Conservation (phyloP, 768 basidiomycete genomes). For the Russula sp. region DNA sequence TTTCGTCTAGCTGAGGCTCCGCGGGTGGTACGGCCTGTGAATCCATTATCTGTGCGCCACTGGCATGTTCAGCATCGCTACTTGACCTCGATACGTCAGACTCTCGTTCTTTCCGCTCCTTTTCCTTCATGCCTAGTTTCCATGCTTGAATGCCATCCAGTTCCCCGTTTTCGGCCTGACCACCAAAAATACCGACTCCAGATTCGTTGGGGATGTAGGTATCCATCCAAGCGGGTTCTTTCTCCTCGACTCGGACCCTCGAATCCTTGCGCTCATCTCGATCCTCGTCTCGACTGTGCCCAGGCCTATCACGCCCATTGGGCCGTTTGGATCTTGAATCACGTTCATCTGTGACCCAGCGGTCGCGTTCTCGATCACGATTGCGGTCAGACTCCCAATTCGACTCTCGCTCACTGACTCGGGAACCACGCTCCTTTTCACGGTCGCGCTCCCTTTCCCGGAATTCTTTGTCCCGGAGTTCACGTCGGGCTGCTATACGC, state of each 20-base stretch:
- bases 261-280: conserved; percentile 48
- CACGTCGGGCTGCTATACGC: conserved; percentile 59
- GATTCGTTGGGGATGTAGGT: conserved; percentile 67
- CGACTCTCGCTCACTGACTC: conserved; percentile 35
- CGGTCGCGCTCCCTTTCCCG: conserved; percentile 41
- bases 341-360: conserved; percentile 68
- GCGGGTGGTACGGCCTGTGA: conserved; percentile 26
- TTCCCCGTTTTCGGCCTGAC: conserved; percentile 58
- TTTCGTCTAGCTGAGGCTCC: conserved; percentile 64
- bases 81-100: conserved; percentile 26
- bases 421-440: conserved; percentile 43
- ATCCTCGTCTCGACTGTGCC: conserved; percentile 47
- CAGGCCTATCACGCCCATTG: conserved; percentile 58
- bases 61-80: conserved; percentile 29
- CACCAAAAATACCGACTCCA: conserved; percentile 60
- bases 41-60: conserved; percentile 28
- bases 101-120: conserved; percentile 56
- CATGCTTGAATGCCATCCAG: conserved; percentile 83
- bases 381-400: conserved; percentile 33
- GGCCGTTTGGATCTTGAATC: conserved; percentile 61
- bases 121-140: conserved; percentile 82
- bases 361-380: conserved; percentile 42
- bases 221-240: conserved; percentile 93
- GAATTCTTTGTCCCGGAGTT: conserved; percentile 43
- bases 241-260: conserved; percentile 63